A percentile compares a stretch with the other conserved stretches of the same genome.
These are phyloP conservation scores for Globisporangium megalacanthum DNA, from an alignment of 352 stramenopile genomes.

Conservation along the genomic window DNA sequence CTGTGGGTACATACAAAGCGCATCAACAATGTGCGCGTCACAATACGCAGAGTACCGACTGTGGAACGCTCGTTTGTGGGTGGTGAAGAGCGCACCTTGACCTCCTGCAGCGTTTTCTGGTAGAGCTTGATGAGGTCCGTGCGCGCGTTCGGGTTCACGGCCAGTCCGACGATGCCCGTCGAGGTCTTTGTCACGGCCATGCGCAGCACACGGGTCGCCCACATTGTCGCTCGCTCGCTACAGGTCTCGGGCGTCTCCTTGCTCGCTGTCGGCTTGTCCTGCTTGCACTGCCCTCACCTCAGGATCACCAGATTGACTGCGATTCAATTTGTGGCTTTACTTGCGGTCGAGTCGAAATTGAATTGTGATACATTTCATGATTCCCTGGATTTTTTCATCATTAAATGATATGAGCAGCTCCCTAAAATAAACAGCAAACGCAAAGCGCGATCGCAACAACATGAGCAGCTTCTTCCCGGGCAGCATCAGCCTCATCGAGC, in stretches of 20 bases:
- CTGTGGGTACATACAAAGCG: slow-evolving; percentile 15
- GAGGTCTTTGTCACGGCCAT: slow-evolving; percentile 86
- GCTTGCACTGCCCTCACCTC: slow-evolving; percentile 13
- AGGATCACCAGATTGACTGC: slow-evolving; percentile 11
- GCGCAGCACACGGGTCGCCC: slow-evolving; percentile 72
- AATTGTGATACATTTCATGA: neutral
- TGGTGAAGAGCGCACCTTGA: slow-evolving; percentile 40
- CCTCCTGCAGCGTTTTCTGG: slow-evolving; percentile 73
- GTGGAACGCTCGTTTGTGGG: neutral
- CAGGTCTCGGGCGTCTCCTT: slow-evolving; percentile 4
- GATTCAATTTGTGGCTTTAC: slow-evolving; percentile 11
- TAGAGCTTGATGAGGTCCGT: slow-evolving; percentile 83
- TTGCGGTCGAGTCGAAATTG: neutral
- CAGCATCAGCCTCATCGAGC: slow-evolving; percentile 79
- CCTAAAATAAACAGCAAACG: neutral
- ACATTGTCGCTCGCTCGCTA: slow-evolving; percentile 42
- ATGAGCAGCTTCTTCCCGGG: slow-evolving; percentile 80
- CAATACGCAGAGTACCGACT: neutral
- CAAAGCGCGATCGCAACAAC: slow-evolving; percentile 4
- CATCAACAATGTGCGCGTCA: neutral
- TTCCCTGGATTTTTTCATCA: neutral
- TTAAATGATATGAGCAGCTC: no score
- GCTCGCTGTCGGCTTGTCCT: slow-evolving; percentile 7
- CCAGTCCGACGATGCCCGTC: slow-evolving; percentile 79
- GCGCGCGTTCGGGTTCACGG: slow-evolving; percentile 79